Percentiles rank a stretch among this genome's conserved stretches.
Evolutionary conservation across 2,329 filamentous ascomycete species (phyloP).

Genomic region (Paracoccidioides brasiliensis): DNA sequence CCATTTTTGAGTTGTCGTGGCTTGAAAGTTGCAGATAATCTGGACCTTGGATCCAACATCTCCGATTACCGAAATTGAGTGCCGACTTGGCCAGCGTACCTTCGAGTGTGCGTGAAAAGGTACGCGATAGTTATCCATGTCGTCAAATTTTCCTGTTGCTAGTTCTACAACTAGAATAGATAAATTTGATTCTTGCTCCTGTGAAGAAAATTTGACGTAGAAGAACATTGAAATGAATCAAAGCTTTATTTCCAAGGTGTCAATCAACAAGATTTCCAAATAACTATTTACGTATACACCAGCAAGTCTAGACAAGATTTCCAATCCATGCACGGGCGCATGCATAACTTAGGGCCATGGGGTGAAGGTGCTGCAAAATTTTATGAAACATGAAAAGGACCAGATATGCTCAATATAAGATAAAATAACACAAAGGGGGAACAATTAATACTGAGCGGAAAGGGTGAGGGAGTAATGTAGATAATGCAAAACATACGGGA

Average conservation of each 20-base stretch:
- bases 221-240: background rate
- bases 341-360: background rate
- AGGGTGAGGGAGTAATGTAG: background rate
- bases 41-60: background rate
- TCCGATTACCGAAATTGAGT: background rate
- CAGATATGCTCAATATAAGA: background rate
- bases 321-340: background rate
- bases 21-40: background rate
- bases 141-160: no score
- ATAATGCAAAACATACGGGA: background rate
- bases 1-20: background rate
- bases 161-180: no score
- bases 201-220: no score
- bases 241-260: background rate
- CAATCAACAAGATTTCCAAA: background rate
- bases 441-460: background rate
- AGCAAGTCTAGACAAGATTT: background rate
- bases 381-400: background rate
- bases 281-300: background rate
- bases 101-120: background rate
- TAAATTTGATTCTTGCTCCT: no score
- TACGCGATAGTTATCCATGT: background rate
- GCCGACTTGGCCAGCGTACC: background rate
- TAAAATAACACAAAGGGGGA: background rate
- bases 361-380: background rate